Conservation (phyloP, 2,329 filamentous ascomycete species). For the Colletotrichum filicis region DNA sequence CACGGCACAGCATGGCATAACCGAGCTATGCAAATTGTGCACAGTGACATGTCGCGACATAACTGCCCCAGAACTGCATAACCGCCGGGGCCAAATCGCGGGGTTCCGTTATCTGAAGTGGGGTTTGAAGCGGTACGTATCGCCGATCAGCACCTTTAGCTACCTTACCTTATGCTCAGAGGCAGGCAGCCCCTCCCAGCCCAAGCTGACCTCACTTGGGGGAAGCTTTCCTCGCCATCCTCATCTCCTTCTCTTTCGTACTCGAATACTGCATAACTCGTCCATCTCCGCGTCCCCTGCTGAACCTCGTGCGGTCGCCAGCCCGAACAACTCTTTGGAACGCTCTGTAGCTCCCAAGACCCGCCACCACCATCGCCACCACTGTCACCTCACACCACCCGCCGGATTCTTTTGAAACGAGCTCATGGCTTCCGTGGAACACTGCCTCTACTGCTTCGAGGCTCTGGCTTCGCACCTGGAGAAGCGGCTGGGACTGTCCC, state of each 20-base stretch:
- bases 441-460: constrained; percentile 96
- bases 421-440: constrained; percentile 83
- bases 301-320: constrained; percentile 7
- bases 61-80: constrained; percentile 1
- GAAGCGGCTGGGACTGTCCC: constrained; percentile 71
- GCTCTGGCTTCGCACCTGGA: constrained; percentile 80
- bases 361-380: neutral
- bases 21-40: neutral
- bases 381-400: neutral
- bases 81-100: constrained; percentile 11
- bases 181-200: neutral
- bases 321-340: constrained; percentile 1
- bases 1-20: neutral
- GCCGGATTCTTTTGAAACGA: constrained; percentile 17
- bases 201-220: neutral
- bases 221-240: neutral
- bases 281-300: constrained; percentile 4
- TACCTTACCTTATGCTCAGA: neutral
- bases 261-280: neutral
- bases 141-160: neutral
- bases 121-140: constrained; percentile 8
- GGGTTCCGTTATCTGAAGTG: constrained; percentile 31
- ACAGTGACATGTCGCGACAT: neutral
- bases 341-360: constrained; percentile 18
- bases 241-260: neutral